Evolutionary conservation across 2,329 filamentous ascomycete species (phyloP).

Genomic region (Clonostachys byssicola): DNA sequence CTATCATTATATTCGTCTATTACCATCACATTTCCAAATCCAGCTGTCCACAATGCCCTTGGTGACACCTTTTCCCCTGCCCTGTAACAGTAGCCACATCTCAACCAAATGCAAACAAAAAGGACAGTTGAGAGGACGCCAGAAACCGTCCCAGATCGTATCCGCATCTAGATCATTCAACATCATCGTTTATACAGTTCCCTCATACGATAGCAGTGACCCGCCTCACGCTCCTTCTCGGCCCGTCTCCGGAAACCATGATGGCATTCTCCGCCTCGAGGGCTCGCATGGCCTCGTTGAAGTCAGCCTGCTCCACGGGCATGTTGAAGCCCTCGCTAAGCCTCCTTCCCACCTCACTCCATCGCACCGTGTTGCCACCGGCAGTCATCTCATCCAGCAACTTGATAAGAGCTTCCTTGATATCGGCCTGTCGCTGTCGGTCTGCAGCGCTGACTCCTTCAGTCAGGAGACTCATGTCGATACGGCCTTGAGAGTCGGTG

Average conservation of each 20-base stretch:
- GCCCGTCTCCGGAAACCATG: constrained; percentile 78
- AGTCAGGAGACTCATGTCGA: constrained; percentile 93
- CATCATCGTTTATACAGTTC: neutral
- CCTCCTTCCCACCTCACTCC: constrained; percentile 71
- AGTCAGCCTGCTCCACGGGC: constrained; percentile 73
- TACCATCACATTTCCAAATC: neutral
- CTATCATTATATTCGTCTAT: neutral
- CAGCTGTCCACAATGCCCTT: too few relatives aligned
- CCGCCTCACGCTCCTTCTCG: constrained; percentile 75
- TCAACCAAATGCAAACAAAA: too few relatives aligned
- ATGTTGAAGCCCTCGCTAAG: constrained; percentile 68
- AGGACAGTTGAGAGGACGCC: too few relatives aligned
- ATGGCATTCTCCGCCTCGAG: constrained; percentile 83
- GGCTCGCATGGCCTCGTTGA: constrained; percentile 73
- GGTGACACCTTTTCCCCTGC: too few relatives aligned
- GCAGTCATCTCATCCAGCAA: constrained; percentile 79
- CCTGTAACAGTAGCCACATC: too few relatives aligned
- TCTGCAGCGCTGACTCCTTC: constrained; percentile 93
- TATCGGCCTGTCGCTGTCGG: constrained; percentile 73
- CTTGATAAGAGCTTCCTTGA: constrained; percentile 73
- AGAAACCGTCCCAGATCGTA: too few relatives aligned
- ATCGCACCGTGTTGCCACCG: constrained; percentile 64
- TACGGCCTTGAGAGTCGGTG: constrained; percentile 88
- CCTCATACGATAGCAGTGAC: constrained; percentile 48
- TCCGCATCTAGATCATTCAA: too few relatives aligned